Conservation (phyloP, 179 eudicot species). For the Gypsophila paniculata region DNA sequence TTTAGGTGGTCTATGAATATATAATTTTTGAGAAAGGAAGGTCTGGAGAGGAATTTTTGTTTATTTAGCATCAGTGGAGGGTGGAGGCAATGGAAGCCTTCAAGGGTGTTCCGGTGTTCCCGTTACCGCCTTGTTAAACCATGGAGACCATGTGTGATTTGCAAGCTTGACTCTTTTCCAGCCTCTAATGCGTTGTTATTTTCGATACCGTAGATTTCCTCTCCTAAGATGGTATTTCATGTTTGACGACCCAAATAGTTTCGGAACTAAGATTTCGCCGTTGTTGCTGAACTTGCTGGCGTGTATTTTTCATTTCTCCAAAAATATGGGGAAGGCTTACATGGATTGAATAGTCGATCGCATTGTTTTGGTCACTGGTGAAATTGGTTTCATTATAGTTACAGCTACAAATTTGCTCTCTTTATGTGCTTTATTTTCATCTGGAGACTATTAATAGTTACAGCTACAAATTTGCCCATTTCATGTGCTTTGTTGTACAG, state of each 20-base stretch:
- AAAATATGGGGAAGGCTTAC: not conserved
- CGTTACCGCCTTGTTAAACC: not conserved
- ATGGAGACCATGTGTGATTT: not conserved
- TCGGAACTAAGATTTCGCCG: too few relatives aligned
- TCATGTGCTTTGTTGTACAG: conserved; percentile 34
- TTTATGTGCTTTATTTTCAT: not conserved
- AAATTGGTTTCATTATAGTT: too few relatives aligned
- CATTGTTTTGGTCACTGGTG: too few relatives aligned
- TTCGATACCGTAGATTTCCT: not conserved
- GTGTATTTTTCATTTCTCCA: too few relatives aligned
- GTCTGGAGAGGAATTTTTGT: too few relatives aligned
- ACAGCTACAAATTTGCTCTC: too few relatives aligned
- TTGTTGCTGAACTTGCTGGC: too few relatives aligned
- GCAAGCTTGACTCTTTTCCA: not conserved
- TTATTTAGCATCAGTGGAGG: not conserved
- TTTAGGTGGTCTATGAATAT: too few relatives aligned
- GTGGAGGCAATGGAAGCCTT: not conserved
- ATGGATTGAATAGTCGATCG: not conserved
- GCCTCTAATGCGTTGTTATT: not conserved
- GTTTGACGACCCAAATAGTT: too few relatives aligned
- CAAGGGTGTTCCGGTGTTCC: not conserved
- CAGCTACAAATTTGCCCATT: not conserved
- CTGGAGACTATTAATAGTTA: not conserved
- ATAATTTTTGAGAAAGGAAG: too few relatives aligned
- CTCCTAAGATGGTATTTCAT: too few relatives aligned